These are phyloP conservation scores for Colletotrichum sp. DNA, from an alignment of 2,329 filamentous ascomycete genomes.

Conservation along the genomic window DNA sequence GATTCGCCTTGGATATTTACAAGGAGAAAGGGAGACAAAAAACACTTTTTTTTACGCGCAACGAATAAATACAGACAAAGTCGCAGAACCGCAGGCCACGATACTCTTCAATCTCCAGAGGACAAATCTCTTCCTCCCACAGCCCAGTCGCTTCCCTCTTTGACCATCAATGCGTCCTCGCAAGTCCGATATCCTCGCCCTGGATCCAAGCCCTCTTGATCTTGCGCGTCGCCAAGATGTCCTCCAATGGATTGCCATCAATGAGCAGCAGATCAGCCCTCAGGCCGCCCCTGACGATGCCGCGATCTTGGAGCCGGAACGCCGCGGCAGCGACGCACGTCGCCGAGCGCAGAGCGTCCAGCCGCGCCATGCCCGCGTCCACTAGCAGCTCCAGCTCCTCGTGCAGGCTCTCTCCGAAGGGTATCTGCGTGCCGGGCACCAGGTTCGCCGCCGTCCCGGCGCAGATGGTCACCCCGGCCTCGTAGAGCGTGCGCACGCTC, in stretches of 20 bases:
- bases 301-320: constrained; percentile 30
- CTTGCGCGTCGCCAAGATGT: constrained; percentile 28
- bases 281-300: constrained; percentile 24
- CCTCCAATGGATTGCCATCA: constrained; percentile 29
- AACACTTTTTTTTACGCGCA: too few relatives aligned
- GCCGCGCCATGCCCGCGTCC: constrained; percentile 21
- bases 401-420: constrained; percentile 26
- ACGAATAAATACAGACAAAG: too few relatives aligned
- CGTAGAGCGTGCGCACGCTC: constrained; percentile 28
- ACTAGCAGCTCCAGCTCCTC: constrained; percentile 27
- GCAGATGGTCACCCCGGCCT: constrained; percentile 31
- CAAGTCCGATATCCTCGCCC: constrained; percentile 23
- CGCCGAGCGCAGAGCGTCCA: constrained; percentile 24
- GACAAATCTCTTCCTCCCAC: neutral
- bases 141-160: neutral
- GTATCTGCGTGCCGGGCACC: neutral
- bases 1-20: too few relatives aligned
- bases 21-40: too few relatives aligned
- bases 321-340: constrained; percentile 21
- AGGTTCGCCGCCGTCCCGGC: constrained; percentile 35
- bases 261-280: constrained; percentile 36
- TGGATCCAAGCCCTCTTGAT: constrained; percentile 31
- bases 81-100: too few relatives aligned
- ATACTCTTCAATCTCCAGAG: too few relatives aligned
- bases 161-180: neutral